Evolutionary conservation across 495 filamentous ascomycete species (phyloP), one percentile per base, ranked within the genome.

Genomic region (Aspergillus diversus): DNA sequence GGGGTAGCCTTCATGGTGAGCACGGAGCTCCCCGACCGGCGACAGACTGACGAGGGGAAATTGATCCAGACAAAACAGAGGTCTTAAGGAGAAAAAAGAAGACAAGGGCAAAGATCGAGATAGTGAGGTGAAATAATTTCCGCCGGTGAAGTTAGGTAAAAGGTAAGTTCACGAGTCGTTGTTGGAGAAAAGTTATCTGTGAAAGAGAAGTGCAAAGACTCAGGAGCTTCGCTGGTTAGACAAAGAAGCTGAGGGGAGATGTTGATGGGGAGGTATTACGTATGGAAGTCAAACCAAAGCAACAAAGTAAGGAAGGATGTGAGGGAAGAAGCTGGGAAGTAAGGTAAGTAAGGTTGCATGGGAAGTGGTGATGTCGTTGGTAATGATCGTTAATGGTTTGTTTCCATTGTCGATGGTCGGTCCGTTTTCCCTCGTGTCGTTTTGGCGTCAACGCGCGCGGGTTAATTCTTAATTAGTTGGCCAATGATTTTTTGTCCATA

Each of bases 1-100:
- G 93, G 92, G 69, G 91, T 87, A 64, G 91, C 90, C 83, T 92
- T 96, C 93, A 97, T 97, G 68, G 71, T 86, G 80, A 73, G 64
- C 67, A 67, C 65, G 66, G 65, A 59, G 72, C 75, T 73, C 60
- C 60, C 60, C 53, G 47, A 48, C 42, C 32, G 52, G 50, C 17
- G 37, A 72, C 70, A 64, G 66, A 53, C 43, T 55, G 5, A 33
- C 61, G 64, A 68, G 53, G 46, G 33, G 33, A 16, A 32, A 52
- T 35, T 59, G 32, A 35, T 21, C 7, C 55, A n/a, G 37, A 39
- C 39, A 37, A 55, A 50, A 13, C 17, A 31, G 48, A 39, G 6
- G 31, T 15, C 13, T 32, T 42, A 37, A 43, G 34, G 5, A 16
- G 12, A 27, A 33, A 48, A 31, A 21, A 7, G 27, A 13, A 12